These are phyloP conservation scores for Podospora pseudopauciseta DNA, from an alignment of 495 filamentous ascomycete genomes.

Conservation along the genomic window DNA sequence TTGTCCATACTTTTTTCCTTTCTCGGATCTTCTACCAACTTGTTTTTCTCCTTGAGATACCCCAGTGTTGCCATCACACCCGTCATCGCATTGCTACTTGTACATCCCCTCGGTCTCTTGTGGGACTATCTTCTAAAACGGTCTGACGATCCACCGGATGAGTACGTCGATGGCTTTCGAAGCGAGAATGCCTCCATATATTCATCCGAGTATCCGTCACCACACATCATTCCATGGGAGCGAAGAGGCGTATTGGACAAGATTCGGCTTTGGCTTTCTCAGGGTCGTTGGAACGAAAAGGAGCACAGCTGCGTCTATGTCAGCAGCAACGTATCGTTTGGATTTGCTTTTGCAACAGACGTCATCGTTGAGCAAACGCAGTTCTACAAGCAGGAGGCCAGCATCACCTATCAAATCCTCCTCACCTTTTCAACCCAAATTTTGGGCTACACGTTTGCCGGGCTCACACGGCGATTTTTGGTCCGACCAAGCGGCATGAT, in stretches of 20 bases:
- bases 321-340: constrained; percentile 87
- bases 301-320: constrained; percentile 86
- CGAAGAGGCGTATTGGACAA: constrained; percentile 36
- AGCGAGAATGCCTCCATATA: constrained; percentile 20
- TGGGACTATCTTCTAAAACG: constrained; percentile 71
- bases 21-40: constrained; percentile 74
- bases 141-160: constrained; percentile 56
- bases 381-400: constrained; percentile 76
- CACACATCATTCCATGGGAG: constrained; percentile 19
- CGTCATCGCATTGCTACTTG: constrained; percentile 76
- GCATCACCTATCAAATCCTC: constrained; percentile 71
- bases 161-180: constrained; percentile 54
- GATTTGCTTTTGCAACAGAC: constrained; percentile 80
- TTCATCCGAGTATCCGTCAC: constrained; percentile 11
- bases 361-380: constrained; percentile 84
- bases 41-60: constrained; percentile 81
- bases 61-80: constrained; percentile 83
- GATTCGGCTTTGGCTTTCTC: constrained; percentile 68
- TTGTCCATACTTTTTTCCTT: constrained; percentile 74
- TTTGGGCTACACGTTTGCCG: constrained; percentile 78
- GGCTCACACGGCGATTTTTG: constrained; percentile 70
- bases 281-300: constrained; percentile 81
- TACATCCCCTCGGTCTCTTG: constrained; percentile 72
- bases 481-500: constrained; percentile 86
- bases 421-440: constrained; percentile 83